Conservation (phyloP, 1,139 yeast genomes). For the Blastobotrys malaysiensis region DNA sequence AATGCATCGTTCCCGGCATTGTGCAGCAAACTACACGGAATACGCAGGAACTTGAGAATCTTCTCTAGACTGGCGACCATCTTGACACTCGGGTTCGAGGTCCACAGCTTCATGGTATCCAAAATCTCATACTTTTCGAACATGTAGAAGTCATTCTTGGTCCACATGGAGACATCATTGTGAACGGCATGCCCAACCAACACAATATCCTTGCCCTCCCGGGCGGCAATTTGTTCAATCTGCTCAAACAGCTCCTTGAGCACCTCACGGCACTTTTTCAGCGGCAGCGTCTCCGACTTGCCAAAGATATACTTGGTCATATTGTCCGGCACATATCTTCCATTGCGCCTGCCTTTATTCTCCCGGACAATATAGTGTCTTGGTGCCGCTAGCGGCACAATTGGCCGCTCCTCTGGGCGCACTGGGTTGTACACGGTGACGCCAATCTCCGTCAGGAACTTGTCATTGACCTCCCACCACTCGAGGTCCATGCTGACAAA, state of each 20-base stretch:
- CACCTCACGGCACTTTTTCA: slow-evolving; percentile 16
- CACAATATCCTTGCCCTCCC: slow-evolving; percentile 27
- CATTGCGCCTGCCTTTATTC: slow-evolving; percentile 43
- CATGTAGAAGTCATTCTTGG: slow-evolving; percentile 42
- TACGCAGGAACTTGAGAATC: slow-evolving; percentile 45
- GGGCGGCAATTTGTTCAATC: slow-evolving; percentile 14
- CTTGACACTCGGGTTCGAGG: slow-evolving; percentile 38
- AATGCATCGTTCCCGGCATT: slow-evolving; percentile 86
- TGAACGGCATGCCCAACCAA: slow-evolving; percentile 67
- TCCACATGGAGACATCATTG: slow-evolving; percentile 57
- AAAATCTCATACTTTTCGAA: slow-evolving; percentile 36
- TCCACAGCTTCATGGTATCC: slow-evolving; percentile 53
- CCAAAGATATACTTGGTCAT: slow-evolving; percentile 54
- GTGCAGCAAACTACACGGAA: slow-evolving; percentile 63
- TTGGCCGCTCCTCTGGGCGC: slow-evolving; percentile 1
- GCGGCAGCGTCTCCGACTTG: slow-evolving; percentile 15
- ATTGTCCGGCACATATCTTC: slow-evolving; percentile 59
- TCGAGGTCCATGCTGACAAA: slow-evolving; percentile 54
- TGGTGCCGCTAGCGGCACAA: slow-evolving; percentile 13
- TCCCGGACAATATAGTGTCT: slow-evolving; percentile 56
- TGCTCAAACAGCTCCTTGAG: slow-evolving; percentile 12
- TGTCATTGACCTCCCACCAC: slow-evolving; percentile 50
- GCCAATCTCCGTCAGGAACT: slow-evolving; percentile 60
- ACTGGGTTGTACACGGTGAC: slow-evolving; percentile 60
- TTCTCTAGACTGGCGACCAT: slow-evolving; percentile 47